phyloP scores from a whole-genome alignment of 768 basidiomycete species.

The Galerina marginata region DNA sequence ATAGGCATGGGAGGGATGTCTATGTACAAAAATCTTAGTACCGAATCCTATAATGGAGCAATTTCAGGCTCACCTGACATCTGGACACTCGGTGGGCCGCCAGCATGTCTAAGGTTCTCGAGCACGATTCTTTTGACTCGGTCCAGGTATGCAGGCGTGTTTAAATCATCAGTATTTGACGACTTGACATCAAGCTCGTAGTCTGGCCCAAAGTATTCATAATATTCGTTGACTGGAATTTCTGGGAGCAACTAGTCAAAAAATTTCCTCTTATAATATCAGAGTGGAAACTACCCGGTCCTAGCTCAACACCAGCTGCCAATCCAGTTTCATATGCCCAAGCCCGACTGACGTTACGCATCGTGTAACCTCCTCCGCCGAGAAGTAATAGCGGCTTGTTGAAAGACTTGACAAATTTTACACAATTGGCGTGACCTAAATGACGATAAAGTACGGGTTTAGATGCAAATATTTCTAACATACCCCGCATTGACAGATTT shows the following conservation, averaged over 20 bases:
- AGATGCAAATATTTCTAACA: neutral
- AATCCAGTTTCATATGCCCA: constrained; percentile 99
- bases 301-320: constrained; percentile 95
- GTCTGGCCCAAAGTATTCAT: constrained; percentile 98
- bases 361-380: constrained; percentile 98
- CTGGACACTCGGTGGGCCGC: constrained; percentile 92
- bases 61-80: constrained; percentile 67
- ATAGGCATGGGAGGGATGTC: constrained; percentile 86
- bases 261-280: no score
- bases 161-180: constrained; percentile 95
- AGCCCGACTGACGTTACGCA: constrained; percentile 94
- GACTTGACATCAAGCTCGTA: constrained; percentile 94
- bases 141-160: constrained; percentile 90
- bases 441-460: neutral
- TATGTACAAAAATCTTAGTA: constrained; percentile 32
- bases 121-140: constrained; percentile 92
- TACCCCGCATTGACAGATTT: constrained; percentile 95
- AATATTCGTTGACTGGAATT: constrained; percentile 98
- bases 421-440: constrained; percentile 94
- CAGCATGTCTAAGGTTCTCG: constrained; percentile 85
- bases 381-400: constrained; percentile 92
- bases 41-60: neutral
- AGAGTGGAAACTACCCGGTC: constrained; percentile 56
- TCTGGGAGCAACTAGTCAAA: constrained; percentile 49
- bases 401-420: constrained; percentile 96